phyloP scores from a whole-genome alignment of 306 rosid species.

The Castanea mollissima region DNA sequence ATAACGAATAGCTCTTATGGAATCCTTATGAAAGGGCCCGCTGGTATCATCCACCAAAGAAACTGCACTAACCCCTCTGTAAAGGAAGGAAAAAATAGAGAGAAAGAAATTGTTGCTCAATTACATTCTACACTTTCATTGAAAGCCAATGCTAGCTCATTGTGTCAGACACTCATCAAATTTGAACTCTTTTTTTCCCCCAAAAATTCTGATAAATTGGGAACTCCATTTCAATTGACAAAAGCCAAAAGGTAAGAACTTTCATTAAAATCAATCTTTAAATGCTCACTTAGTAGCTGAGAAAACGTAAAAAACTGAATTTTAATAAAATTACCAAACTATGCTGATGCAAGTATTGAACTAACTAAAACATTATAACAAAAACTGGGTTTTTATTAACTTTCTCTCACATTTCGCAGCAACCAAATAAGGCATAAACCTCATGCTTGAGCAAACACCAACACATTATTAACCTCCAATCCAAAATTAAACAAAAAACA shows the following conservation, averaged over 20 bases:
- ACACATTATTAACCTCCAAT: not conserved
- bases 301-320: not conserved
- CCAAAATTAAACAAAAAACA: not conserved
- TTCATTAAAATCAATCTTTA: not conserved
- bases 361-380: not conserved
- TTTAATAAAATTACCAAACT: not conserved
- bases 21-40: conserved; percentile 54
- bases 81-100: not conserved
- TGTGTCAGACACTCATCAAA: too few species aligned
- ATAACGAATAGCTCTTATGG: conserved; percentile 72
- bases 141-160: not conserved
- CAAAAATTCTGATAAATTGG: too few species aligned
- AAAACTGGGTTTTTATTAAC: not conserved
- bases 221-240: too few species aligned
- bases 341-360: not conserved
- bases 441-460: not conserved
- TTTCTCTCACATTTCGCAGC: not conserved
- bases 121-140: not conserved
- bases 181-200: too few species aligned
- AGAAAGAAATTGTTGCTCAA: not conserved
- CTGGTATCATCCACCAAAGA: conserved; percentile 53
- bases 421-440: not conserved
- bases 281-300: not conserved
- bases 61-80: conserved; percentile 56
- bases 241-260: not conserved